These are phyloP conservation scores for Schizosaccharomyces cryophilus DNA, from an alignment of 805 yeast genomes.

Conservation along the genomic window DNA sequence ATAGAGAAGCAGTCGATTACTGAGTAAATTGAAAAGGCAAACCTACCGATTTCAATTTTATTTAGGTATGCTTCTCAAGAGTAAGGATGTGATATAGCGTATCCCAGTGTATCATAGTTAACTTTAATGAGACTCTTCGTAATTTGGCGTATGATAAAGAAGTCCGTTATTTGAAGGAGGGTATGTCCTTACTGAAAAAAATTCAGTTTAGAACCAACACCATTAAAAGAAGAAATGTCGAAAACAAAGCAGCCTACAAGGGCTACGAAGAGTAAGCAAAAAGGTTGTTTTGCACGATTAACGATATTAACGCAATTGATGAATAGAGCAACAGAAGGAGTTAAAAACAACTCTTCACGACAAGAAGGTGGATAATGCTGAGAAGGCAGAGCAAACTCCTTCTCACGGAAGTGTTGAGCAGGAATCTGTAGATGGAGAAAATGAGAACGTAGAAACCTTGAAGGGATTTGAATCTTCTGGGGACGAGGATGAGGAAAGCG, in stretches of 20 bases:
- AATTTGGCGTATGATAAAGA: too few species aligned
- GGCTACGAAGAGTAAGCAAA: neutral
- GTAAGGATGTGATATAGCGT: too few species aligned
- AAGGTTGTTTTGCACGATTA: neutral
- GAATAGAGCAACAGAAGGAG: neutral
- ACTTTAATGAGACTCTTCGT: too few species aligned
- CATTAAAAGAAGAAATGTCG: neutral
- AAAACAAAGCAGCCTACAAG: neutral
- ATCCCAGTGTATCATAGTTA: too few species aligned
- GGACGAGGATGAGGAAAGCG: neutral
- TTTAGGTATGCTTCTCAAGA: too few species aligned
- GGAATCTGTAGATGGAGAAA: neutral
- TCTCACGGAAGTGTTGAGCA: neutral
- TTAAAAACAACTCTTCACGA: neutral
- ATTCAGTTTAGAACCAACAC: neutral
- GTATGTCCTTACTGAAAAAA: neutral
- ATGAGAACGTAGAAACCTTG: neutral
- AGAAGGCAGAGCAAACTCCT: neutral
- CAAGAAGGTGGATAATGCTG: neutral
- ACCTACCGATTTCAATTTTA: too few species aligned
- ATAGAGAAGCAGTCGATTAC: too few species aligned
- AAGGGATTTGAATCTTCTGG: conserved; percentile 1
- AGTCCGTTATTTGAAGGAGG: too few species aligned
- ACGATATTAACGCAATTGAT: neutral
- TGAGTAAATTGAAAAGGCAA: too few species aligned